Conservation (phyloP, 2,329 filamentous ascomycete species). For the Ophiocordyceps sinensis region DNA sequence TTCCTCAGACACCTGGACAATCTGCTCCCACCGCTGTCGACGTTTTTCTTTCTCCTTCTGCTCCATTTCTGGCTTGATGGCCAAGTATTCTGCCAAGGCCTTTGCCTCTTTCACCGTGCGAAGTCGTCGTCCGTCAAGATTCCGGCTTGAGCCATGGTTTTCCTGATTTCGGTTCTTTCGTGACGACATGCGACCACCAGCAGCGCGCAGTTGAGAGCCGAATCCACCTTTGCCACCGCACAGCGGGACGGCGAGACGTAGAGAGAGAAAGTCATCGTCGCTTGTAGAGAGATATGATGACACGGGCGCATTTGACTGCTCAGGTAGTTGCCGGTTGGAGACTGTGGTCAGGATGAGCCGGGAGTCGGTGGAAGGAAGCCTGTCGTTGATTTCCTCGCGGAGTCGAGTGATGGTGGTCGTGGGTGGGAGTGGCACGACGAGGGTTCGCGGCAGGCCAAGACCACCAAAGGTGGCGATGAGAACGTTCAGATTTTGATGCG, state of each 20-base stretch:
- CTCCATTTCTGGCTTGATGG: constrained; percentile 95
- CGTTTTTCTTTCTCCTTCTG: constrained; percentile 81
- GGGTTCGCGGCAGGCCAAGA: constrained; percentile 66
- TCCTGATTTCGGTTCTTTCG: constrained; percentile 76
- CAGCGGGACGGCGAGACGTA: constrained; percentile 66
- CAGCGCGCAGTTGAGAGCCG: constrained; percentile 89
- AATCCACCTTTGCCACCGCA: constrained; percentile 96
- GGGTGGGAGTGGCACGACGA: constrained; percentile 58
- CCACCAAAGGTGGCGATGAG: constrained; percentile 76
- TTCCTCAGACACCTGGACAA: constrained; percentile 71
- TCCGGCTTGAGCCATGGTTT: constrained; percentile 80
- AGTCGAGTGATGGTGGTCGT: constrained; percentile 55
- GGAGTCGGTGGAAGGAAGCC: constrained; percentile 39
- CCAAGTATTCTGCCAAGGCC: constrained; percentile 83
- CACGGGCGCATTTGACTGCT: constrained; percentile 38
- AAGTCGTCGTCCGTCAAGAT: constrained; percentile 78
- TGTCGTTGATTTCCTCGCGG: constrained; percentile 45
- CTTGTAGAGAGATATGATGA: constrained; percentile 42
- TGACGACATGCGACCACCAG: constrained; percentile 96
- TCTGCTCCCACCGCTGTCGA: constrained; percentile 71
- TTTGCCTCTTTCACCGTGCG: constrained; percentile 94
- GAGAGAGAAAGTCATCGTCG: constrained; percentile 58
- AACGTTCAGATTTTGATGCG: constrained; percentile 53
- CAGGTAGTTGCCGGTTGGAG: constrained; percentile 55
- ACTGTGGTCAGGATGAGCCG: constrained; percentile 70